A percentile compares a stretch with the other conserved stretches of the same genome.
Conservation (phyloP, 306 rosid genomes). For the Vachellia collinsii region DNA sequence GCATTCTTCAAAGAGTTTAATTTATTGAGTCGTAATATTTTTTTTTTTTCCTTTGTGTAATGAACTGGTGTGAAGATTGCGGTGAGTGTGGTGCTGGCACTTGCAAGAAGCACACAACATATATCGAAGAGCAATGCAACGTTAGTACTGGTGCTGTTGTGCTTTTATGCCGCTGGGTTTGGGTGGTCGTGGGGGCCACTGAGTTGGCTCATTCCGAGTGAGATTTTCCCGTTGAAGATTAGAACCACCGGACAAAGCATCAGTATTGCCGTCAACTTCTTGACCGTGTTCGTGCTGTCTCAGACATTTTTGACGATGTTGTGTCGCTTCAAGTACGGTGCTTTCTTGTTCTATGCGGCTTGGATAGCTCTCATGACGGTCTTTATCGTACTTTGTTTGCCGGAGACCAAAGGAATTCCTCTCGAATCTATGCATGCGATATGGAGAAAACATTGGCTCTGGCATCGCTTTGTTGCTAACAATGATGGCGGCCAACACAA, state of each 20-base stretch:
- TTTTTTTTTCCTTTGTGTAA: background rate
- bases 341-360: slow-evolving; percentile 62
- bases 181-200: slow-evolving; percentile 85
- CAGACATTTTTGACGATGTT: slow-evolving; percentile 74
- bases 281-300: slow-evolving; percentile 50
- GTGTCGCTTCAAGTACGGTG: slow-evolving; percentile 67
- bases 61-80: slow-evolving; percentile 40
- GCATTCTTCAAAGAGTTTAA: background rate
- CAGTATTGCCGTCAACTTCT: slow-evolving; percentile 54
- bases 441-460: slow-evolving; percentile 74
- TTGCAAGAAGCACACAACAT: slow-evolving; percentile 42
- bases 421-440: slow-evolving; percentile 51
- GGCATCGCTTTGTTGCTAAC: slow-evolving; percentile 49
- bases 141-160: slow-evolving; percentile 53
- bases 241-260: slow-evolving; percentile 66
- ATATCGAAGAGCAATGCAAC: slow-evolving; percentile 48
- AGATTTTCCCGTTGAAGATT: slow-evolving; percentile 64
- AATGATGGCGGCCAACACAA: background rate
- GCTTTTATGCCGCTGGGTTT: slow-evolving; percentile 65
- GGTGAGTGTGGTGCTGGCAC: slow-evolving; percentile 51
- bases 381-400: slow-evolving; percentile 55
- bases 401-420: slow-evolving; percentile 77
- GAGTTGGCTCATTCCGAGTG: slow-evolving; percentile 73
- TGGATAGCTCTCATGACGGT: slow-evolving; percentile 65
- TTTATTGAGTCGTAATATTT: background rate